Base-by-base conservation (phyloP, 768 basidiomycete genomes). In the Tricholoma terreum region DNA sequence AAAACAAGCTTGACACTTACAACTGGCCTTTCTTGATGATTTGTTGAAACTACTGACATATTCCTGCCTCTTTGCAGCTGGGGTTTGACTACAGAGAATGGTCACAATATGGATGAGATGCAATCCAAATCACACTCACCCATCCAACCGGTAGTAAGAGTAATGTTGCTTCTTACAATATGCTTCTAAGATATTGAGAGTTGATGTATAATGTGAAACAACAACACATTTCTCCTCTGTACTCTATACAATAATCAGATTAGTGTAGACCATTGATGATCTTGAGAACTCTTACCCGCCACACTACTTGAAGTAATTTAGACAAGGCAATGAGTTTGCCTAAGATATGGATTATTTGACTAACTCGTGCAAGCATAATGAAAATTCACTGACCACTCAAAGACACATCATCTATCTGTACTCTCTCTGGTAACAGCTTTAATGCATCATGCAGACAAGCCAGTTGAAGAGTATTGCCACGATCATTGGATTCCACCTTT, bases 121-220 rank as follows among this genome's bases (percentile, higher is more conserved):
- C 52, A 7, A 19, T 9, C 5, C 30, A 33, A 36, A 48, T 51
- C 24, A 50, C 31, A 57, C 75, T 58, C 56, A 91, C 88, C 97
- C 96, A 67, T 99, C 96, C 33, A 98, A 79, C 2, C 97, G 85
- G 60, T 88, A 83, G 67, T 83, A 92, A 0, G 87, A 86, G 69
- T 94, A 98, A 9, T 77, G 74, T 63, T 80, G 84, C 60, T 80
- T 84, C 69, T 85, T 83, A 74, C 94, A 96, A 62, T 86, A 90
- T 3, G 84, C 84, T 74, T 98, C 93, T 30, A 99, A 76, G 55
- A 99, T 84, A 66, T 98, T 91, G 53, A 99, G 84, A 1, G 95
- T 97, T 4, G 90, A 88, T 0, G 95, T 98, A 66, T 90, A 99
- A 68, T 98, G 95, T n/a, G 94, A 98, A 33, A 96, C 92, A 40